Evolutionary conservation across 441 rosid genomes (phyloP), one percentile per base, ranked within the genome.

Genomic region (Gossypium aridum): DNA sequence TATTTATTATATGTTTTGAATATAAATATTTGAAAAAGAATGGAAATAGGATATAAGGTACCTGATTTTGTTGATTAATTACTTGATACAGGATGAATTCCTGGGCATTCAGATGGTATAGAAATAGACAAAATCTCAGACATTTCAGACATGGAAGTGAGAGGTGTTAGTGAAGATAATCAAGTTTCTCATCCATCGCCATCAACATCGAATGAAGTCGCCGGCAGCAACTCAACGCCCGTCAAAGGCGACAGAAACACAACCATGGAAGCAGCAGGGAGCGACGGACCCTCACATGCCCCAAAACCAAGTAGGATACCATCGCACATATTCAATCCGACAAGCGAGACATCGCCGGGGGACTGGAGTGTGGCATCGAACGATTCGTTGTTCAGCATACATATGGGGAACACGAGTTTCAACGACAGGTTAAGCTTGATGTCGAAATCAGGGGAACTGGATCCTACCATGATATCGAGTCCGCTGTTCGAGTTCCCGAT

Each of bases 321-420:
- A n/a, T 75, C 89, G 56, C 82, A 78, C 28, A 89, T 84, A 0
- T 90, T 90, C 75, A 70, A 73, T 16, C 81, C 89, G 70, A 80
- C 72, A 19, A 80, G 76, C 7, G 81, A 89, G 56, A 56, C 80
- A 0, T 72, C 83, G 61, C 88, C 86, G 3, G 78, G 59, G 74
- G 91, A 88, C 70, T 90, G 92, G 94, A 90, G 92, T 60, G 76
- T 75, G 12, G 80, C 84, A 56, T 90, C 94, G 2, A 88, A 85
- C 31, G 93, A 87, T 64, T 89, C 93, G 1, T 80, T 86, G 71
- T 89, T 89, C 70, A 89, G 93, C 76, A 82, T 89, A 10, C 91
- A 83, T 1, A 85, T 83, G 90, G 93, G 89, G 0, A 86, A 81
- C 68, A 82, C 76, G 80, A 89, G 93, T 71, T 87, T 89, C 80